phyloP scores from a whole-genome alignment of 2,329 filamentous ascomycete genomes.

The Talaromyces marneffei region DNA sequence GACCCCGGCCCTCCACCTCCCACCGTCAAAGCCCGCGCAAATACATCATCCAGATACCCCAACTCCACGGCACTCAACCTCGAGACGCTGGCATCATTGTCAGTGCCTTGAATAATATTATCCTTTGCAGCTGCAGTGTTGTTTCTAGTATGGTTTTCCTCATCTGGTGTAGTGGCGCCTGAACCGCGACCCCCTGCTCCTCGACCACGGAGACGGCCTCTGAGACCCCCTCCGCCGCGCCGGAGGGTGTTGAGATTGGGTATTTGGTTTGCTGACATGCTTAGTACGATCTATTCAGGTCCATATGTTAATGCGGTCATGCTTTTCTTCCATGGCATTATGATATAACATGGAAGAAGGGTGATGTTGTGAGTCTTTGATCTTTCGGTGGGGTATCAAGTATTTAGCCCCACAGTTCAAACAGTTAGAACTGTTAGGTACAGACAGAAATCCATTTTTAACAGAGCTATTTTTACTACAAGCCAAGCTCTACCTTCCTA shows the following conservation, averaged over 20 bases:
- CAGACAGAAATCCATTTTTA: background rate
- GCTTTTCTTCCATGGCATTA: background rate
- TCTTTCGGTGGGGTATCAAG: slow-evolving; percentile 12
- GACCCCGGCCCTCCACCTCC: slow-evolving; percentile 34
- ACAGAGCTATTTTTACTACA: too few species aligned
- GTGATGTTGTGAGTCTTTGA: slow-evolving; percentile 11
- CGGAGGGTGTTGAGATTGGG: slow-evolving; percentile 67
- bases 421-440: too few species aligned
- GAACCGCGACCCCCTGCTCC: slow-evolving; percentile 31
- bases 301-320: background rate
- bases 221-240: slow-evolving; percentile 46
- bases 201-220: slow-evolving; percentile 46
- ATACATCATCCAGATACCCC: slow-evolving; percentile 79
- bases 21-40: slow-evolving; percentile 64
- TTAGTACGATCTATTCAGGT: too few species aligned
- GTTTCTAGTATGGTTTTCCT: slow-evolving; percentile 27
- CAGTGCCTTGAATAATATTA: slow-evolving; percentile 75
- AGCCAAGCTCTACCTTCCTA: too few species aligned
- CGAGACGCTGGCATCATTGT: slow-evolving; percentile 84
- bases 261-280: slow-evolving; percentile 69
- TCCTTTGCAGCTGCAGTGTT: slow-evolving; percentile 50
- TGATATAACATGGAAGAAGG: background rate
- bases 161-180: slow-evolving; percentile 19
- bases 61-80: slow-evolving; percentile 80
- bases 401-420: background rate